phyloP scores from a whole-genome alignment of 75 land plant species.

The Cryptomeria japonica region DNA sequence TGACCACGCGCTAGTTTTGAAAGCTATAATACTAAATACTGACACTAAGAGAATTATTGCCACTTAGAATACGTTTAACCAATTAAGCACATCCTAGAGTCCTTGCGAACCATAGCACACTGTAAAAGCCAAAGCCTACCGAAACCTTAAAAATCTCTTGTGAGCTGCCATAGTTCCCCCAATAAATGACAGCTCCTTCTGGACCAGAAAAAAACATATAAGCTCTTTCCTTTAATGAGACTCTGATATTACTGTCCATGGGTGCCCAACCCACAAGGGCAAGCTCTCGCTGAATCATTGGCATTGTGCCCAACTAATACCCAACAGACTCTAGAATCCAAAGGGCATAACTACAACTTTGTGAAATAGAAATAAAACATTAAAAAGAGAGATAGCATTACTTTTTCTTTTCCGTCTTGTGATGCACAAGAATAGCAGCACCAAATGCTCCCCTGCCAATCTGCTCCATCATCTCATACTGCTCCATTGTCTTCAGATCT shows the following conservation, averaged over 20 bases:
- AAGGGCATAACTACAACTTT: not conserved
- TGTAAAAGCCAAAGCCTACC: not conserved
- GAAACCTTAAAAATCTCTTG: not conserved
- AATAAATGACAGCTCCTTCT: not conserved
- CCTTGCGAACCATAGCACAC: not conserved
- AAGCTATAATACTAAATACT: too few relatives aligned
- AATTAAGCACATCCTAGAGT: not conserved
- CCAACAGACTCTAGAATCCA: not conserved
- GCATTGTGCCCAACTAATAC: not conserved
- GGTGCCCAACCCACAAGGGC: not conserved
- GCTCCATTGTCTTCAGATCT: constrained; percentile 47
- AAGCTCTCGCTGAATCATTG: not conserved
- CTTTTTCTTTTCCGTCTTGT: constrained; percentile 79
- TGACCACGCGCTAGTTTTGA: not conserved
- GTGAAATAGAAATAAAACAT: not conserved
- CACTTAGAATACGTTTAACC: not conserved
- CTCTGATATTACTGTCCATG: not conserved
- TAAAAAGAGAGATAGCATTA: constrained; percentile 15
- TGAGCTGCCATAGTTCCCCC: not conserved
- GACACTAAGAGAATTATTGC: too few relatives aligned
- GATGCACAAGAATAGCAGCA: constrained; percentile 73
- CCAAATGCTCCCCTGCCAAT: constrained; percentile 90
- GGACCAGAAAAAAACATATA: not conserved
- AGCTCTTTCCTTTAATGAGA: not conserved
- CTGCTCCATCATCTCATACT: constrained; percentile 89